Evolutionary conservation across 768 basidiomycete genomes (phyloP).

Genomic region (Pisolithus marmoratus): DNA sequence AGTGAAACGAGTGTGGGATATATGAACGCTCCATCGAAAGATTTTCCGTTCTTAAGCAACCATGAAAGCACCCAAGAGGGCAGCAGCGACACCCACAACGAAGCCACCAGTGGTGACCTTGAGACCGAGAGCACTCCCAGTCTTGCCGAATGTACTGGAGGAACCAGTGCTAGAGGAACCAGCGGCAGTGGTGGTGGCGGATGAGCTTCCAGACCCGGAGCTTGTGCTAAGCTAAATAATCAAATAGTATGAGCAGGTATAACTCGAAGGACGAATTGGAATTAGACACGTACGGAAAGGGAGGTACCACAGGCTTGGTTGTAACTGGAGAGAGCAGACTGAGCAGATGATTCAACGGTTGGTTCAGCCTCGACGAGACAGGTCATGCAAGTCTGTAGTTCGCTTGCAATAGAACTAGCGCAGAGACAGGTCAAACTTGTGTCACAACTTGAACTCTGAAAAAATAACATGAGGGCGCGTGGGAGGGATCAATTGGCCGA

Average conservation of each 20-base stretch:
- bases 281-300: constrained; percentile 12
- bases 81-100: constrained; percentile 2
- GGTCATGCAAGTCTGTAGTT: constrained; percentile 14
- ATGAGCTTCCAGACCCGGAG: constrained; percentile 3
- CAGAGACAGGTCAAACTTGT: constrained; percentile 9
- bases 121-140: constrained; percentile 4
- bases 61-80: constrained; percentile 9
- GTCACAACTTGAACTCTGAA: constrained; percentile 7
- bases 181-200: neutral
- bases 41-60: constrained; percentile 3
- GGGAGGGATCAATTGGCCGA: neutral
- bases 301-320: constrained; percentile 11
- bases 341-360: neutral
- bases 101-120: neutral
- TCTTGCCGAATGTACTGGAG: neutral
- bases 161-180: neutral
- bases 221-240: constrained; percentile 7
- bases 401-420: constrained; percentile 3
- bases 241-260: neutral
- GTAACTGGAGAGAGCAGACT: constrained; percentile 9
- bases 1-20: neutral
- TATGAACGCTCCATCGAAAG: too few species aligned
- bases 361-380: constrained; percentile 10
- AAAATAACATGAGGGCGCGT: neutral
- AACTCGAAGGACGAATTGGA: neutral